Percentiles rank a stretch among this genome's conserved stretches.
Conservation (phyloP, 2,329 filamentous ascomycete genomes). For the Epichloe aotearoae region DNA sequence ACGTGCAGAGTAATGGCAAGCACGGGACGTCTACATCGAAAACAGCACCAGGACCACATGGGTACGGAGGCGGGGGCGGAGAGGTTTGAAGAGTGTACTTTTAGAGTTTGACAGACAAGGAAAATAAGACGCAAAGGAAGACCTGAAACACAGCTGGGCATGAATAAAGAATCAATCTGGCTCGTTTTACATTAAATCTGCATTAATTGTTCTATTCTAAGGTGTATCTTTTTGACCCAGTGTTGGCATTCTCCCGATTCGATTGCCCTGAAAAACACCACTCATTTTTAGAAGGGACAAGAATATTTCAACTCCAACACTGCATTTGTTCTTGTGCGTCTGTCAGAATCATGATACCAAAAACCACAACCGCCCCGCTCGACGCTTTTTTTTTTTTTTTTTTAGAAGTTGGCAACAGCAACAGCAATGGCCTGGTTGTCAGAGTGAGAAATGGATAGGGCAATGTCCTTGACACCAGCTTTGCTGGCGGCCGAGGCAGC, state of each 20-base stretch:
- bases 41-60: too few species aligned
- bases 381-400: slow-evolving; percentile 15
- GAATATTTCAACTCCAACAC: not conserved
- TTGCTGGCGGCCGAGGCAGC: slow-evolving; percentile 73
- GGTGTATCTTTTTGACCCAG: not conserved
- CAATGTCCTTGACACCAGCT: slow-evolving; percentile 78
- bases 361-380: slow-evolving; percentile 4
- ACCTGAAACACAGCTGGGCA: not conserved
- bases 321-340: not conserved
- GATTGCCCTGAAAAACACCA: not conserved
- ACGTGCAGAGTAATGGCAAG: not conserved
- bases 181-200: slow-evolving; percentile 3
- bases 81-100: too few species aligned
- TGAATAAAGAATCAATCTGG: not conserved
- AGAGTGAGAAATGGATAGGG: slow-evolving; percentile 90
- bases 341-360: slow-evolving; percentile 6
- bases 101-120: not conserved
- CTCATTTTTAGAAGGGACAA: not conserved
- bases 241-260: not conserved
- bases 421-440: slow-evolving; percentile 91
- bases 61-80: too few species aligned
- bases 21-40: too few species aligned
- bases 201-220: slow-evolving; percentile 4
- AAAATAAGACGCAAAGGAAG: not conserved
- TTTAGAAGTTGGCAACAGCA: slow-evolving; percentile 68